A percentile compares a stretch with the other conserved stretches of the same genome.
Conservation (phyloP, 1,284 basidiomycete species). For the Ceratobasidium sp. region DNA sequence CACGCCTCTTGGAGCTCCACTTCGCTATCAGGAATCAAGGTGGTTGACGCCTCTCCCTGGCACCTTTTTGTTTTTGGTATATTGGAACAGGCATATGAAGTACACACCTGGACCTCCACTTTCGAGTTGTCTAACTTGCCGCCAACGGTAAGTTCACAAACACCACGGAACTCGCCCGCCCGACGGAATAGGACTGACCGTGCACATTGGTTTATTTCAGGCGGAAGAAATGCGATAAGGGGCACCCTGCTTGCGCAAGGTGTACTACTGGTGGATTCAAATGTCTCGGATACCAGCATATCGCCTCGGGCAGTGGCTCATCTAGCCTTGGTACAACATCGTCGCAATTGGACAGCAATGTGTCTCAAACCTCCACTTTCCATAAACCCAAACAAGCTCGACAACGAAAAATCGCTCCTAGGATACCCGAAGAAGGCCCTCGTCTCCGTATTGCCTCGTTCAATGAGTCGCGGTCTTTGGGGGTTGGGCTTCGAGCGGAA, state of each 20-base stretch:
- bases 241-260: slow-evolving; percentile 7
- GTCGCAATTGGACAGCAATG: background rate
- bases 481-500: background rate
- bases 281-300: slow-evolving; percentile 13
- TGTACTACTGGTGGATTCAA: slow-evolving; percentile 4
- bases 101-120: no score
- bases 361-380: no score
- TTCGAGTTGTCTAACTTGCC: no score
- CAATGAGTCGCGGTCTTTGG: background rate
- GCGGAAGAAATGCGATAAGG: slow-evolving; percentile 14
- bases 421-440: no score
- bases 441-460: background rate
- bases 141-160: no score
- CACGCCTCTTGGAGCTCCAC: no score
- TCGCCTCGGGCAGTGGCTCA: background rate
- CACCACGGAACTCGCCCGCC: no score
- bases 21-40: no score
- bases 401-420: background rate
- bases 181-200: background rate
- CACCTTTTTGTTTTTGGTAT: no score
- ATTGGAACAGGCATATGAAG: no score
- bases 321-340: background rate
- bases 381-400: background rate
- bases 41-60: no score
- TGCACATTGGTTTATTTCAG: background rate